A percentile compares a stretch with the other conserved stretches of the same genome.
Conservation (phyloP, 495 filamentous ascomycete genomes). For the Aspergillus hancockii region DNA sequence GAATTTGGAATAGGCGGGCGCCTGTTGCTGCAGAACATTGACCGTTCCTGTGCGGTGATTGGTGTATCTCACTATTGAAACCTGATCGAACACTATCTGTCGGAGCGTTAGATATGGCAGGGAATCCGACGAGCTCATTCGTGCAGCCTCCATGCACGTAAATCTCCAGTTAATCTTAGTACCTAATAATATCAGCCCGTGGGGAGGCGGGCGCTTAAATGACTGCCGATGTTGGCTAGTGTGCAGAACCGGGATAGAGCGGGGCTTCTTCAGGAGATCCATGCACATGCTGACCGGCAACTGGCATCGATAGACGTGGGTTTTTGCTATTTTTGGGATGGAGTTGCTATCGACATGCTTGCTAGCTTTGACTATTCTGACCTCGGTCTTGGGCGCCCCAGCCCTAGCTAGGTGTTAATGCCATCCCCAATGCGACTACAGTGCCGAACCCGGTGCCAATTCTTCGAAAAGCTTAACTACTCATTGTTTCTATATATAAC, state of each 20-base stretch:
- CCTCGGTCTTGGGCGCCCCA: no score
- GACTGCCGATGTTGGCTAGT: slow-evolving; percentile 30
- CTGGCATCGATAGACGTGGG: not conserved
- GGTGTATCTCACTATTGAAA: slow-evolving; percentile 12
- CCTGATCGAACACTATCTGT: slow-evolving; percentile 1
- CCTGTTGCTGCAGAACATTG: slow-evolving; percentile 13
- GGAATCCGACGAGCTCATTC: slow-evolving; percentile 9
- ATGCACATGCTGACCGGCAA: not conserved
- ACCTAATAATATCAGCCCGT: slow-evolving; percentile 16
- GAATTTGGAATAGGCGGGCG: slow-evolving; percentile 11
- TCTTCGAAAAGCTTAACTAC: no score
- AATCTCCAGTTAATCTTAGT: slow-evolving; percentile 9
- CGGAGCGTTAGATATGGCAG: not conserved
- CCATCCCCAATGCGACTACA: no score
- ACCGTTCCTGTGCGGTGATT: slow-evolving; percentile 10
- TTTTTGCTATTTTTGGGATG: not conserved
- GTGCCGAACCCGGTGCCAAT: no score
- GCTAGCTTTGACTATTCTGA: no score
- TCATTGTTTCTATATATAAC: no score
- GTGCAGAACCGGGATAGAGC: slow-evolving; percentile 26
- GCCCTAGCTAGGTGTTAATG: no score
- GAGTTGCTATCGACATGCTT: not conserved
- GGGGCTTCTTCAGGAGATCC: not conserved
- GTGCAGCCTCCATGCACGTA: slow-evolving; percentile 3
- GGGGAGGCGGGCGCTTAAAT: slow-evolving; percentile 22